Evolutionary conservation across 2,329 filamentous ascomycete genomes (phyloP), one percentile per base, ranked within the genome.

Genomic region (Triangularia setosa): DNA sequence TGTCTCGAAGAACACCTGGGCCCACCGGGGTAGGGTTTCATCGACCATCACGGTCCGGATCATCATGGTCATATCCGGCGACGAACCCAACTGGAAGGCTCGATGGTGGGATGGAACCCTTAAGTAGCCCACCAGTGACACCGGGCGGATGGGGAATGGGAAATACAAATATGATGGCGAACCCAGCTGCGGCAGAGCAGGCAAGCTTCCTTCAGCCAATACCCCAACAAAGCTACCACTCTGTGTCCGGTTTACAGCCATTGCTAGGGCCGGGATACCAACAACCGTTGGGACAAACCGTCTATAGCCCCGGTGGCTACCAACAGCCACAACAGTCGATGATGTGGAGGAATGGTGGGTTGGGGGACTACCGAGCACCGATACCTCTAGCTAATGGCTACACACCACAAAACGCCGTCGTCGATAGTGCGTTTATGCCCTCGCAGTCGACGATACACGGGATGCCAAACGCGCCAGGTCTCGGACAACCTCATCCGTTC

Each of bases 301-400:
- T 77, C 8, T 80, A 79, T 71, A 78, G 79, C 61, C 76, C 78
- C 23, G 73, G 73, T 16, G 75, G 74, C 14, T 75, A 78, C 65
- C 73, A 55, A 27, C 52, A 55, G 4, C 52, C 21, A 9, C 52
- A 76, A 62, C 74, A 77, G 11, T 73, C 74, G 24, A 72, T 74
- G 2, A 67, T 75, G 3, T 80, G 78, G 78, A 75, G 75, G 27
- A 78, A 79, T 24, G 70, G 72, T 4, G 70, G 72, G 48, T 48
- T 74, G 23, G 70, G 75, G 11, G 72, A 71, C 44, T 78, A 76
- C 56, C 74, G 76, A 44, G 65, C 70, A 1, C 70, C 72, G 44
- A 70, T 73, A n/a, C 74, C 73, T 18, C 65, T 75, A 18, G 72
- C 75, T 14, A 74, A 73, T 28, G 71, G 74, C 16, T 76, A 77